Evolutionary conservation across 202 grass and related monocot genomes (phyloP), one percentile per base, ranked within the genome.

Genomic region (Miscanthus sacchariflorus): DNA sequence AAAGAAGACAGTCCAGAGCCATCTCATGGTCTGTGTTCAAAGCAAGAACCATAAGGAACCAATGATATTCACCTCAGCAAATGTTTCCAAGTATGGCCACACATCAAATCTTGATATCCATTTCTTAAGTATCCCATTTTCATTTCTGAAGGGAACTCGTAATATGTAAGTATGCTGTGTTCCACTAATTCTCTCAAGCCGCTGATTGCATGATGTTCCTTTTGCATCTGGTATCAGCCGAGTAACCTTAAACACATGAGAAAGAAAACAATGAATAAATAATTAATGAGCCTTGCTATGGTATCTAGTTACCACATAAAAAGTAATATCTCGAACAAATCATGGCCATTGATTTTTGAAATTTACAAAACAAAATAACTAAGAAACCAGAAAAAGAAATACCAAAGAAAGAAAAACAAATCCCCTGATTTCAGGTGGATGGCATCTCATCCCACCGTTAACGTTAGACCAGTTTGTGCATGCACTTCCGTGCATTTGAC

Each of bases 41-140:
- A 68, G 30, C 70, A 87, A 90, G 27, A 40, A 74, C 45, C 23
- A 84, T 46, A 52, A 24, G 12, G 4, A 72, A 25, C 46, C 50
- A 76, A 69, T 33, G 18, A 36, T 78, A 84, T 71, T 91, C 58
- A 93, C 97, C 97, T 96, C 90, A 33, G 97, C 45, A 87, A 99
- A 99, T 72, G 50, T 90, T 68, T 99, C 94, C 86, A 96, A 75
- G 80, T 95, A 99, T 42, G 97, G 97, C 94, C 97, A 96, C 13
- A 99, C 94, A 92, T 99, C 97, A 85, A 99, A 99, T 83, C 93
- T 96, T 78, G 97, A 99, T 86, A 99, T 95, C 97, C 94, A 96
- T 90, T 99, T 96, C 82, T 68, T 91, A 24, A 96, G 77, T 93
- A 99, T 76, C 36, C 97, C 97, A 68, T 96, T 93, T 83, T 93